phyloP scores from a whole-genome alignment of 192 early-diverging fungal genomes.

The Fimicolochytrium jonesii region DNA sequence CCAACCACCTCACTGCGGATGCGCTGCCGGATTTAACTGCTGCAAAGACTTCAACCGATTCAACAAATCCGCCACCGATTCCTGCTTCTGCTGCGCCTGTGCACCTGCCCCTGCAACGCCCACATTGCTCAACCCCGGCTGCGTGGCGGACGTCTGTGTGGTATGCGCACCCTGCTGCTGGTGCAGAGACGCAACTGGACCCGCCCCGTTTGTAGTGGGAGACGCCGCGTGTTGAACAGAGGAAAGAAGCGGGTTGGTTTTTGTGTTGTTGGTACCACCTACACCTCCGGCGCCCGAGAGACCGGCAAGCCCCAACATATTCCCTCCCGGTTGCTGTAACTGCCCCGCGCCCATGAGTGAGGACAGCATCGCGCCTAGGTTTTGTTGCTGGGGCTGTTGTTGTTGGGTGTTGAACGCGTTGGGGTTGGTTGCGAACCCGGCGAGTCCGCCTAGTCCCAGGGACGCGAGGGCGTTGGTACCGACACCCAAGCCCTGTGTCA shows the following conservation, averaged over 20 bases:
- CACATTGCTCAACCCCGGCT: not conserved
- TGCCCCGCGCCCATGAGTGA: slow-evolving; percentile 4
- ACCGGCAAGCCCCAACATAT: not conserved
- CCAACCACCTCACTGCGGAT: too few relatives aligned
- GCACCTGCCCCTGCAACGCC: not conserved
- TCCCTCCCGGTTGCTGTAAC: slow-evolving; percentile 13
- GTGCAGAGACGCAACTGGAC: not conserved
- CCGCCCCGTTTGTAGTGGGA: not conserved
- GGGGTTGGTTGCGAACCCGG: slow-evolving; percentile 19
- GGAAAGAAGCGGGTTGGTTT: not conserved
- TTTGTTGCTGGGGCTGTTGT: slow-evolving; percentile 25
- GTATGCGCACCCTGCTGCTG: not conserved
- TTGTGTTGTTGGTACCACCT: not conserved
- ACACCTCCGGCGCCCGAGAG: not conserved
- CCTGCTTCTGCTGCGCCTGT: slow-evolving; percentile 22
- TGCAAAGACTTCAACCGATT: slow-evolving; percentile 10
- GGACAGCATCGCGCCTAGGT: slow-evolving; percentile 12
- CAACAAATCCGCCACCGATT: slow-evolving; percentile 7
- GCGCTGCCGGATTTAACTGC: slow-evolving; percentile 7
- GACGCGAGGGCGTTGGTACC: slow-evolving; percentile 6
- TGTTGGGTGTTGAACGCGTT: not conserved
- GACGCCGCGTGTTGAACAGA: not conserved
- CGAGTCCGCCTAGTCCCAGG: slow-evolving; percentile 17
- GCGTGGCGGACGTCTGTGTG: slow-evolving; percentile 2
- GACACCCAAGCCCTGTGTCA: slow-evolving; percentile 21